Base-by-base conservation (phyloP, 2,329 filamentous ascomycete genomes). In the Malbranchea zuffiana region DNA sequence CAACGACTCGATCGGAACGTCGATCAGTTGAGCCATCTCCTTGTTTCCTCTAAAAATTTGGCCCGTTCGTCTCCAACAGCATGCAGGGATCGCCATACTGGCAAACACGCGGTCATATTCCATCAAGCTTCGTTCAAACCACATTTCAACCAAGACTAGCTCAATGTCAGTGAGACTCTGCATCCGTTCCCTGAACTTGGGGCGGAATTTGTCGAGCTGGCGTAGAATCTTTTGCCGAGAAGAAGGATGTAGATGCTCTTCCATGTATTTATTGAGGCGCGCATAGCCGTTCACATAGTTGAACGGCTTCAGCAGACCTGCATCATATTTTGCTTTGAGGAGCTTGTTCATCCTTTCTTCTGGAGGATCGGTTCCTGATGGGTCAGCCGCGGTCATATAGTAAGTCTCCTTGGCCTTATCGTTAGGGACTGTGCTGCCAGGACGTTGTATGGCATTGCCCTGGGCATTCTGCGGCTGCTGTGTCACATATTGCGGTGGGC, bases 61-160 rank as follows among this genome's bases (percentile, higher is more conserved):
- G 6, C 90, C 90, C 0, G 90, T 98, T 52, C 90, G 73, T 51
- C 90, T 74, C 90, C 90, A 98, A 57, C 88, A 93, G 61, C 90
- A 98, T 10, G 90, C 90, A 0, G 90, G 90, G 44, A 98, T 88
- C 2, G 90, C 90, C 90, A 98, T 98, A 57, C 86, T 93, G 2
- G 90, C 90, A 65, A 98, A 98, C 1, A 98, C 87, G 20, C 90
- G 84, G 54, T 98, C 90, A 52, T 96, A 96, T 56, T 96, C 90
- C 82, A 96, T 90, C 49, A 98, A 65, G 45, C 83, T 90, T 52
- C 82, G 78, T 60, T 98, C 90, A 54, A 98, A 96, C 88, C 90
- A 96, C 85, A 96, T 95, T 62, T 98, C 90, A 7, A 96, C 88
- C 41, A 87, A 77, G 18, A 96, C 80, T 17, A 98, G 74, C 60